Conservation (phyloP, 345 rosid genomes). For the Euphorbia tirucalli region DNA sequence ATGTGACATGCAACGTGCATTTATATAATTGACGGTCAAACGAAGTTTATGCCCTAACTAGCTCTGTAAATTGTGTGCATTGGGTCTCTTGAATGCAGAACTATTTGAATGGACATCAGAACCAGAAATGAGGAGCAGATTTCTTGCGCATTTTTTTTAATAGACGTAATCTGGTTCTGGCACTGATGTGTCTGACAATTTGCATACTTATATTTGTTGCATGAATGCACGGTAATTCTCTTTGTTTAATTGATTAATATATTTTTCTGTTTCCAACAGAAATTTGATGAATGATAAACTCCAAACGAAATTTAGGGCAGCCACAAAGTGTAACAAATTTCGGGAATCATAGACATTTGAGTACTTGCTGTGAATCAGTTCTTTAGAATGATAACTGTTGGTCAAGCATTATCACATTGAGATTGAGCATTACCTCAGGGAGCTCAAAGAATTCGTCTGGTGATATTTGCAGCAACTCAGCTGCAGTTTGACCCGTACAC, state of each 20-base stretch:
- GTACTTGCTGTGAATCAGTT: not conserved
- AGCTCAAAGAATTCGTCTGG: conserved; percentile 78
- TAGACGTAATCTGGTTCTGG: no score
- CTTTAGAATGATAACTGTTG: not conserved
- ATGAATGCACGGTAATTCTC: not conserved
- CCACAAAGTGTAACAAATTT: not conserved
- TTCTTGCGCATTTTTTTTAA: no score
- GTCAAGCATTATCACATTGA: not conserved
- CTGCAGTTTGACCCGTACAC: conserved; percentile 83
- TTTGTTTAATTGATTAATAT: not conserved
- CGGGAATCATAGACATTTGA: not conserved
- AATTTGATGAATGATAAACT: not conserved
- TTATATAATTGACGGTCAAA: no score
- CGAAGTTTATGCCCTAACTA: no score
- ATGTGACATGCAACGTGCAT: no score
- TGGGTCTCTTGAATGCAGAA: no score
- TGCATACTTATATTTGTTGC: not conserved
- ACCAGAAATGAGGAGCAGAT: no score
- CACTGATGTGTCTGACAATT: not conserved
- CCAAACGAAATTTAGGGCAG: not conserved
- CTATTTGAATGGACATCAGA: no score
- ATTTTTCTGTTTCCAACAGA: not conserved
- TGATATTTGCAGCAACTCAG: conserved; percentile 83
- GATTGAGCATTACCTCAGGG: conserved; percentile 58
- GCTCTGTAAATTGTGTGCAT: no score